Evolutionary conservation across 2,329 filamentous ascomycete species (phyloP).

Genomic region (Trichocomaceae sp.): DNA sequence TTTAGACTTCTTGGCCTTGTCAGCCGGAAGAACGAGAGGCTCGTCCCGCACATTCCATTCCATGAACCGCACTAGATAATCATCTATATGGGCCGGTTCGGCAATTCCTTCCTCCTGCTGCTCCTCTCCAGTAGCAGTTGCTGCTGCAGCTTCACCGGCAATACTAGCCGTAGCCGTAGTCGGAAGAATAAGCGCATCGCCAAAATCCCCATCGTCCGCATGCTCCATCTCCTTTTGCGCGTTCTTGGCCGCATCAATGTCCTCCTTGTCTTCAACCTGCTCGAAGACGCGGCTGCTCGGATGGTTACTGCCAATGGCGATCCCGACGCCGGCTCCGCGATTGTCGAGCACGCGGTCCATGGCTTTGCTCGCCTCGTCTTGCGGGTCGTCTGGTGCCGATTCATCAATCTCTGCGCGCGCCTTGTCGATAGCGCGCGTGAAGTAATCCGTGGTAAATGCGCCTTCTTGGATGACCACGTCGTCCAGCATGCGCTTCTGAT

Average conservation of each 20-base stretch:
- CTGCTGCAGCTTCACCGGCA: neutral
- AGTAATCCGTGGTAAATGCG: constrained; percentile 94
- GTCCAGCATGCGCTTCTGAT: constrained; percentile 95
- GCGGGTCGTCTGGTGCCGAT: constrained; percentile 49
- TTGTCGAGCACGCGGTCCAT: constrained; percentile 79
- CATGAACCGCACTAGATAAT: constrained; percentile 69
- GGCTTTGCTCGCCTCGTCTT: constrained; percentile 69
- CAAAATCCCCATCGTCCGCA: constrained; percentile 79
- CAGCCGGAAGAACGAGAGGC: constrained; percentile 42
- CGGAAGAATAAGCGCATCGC: constrained; percentile 46
- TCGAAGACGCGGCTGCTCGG: constrained; percentile 58
- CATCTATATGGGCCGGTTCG: constrained; percentile 57
- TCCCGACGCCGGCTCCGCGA: constrained; percentile 49
- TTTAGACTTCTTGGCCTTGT: constrained; percentile 44
- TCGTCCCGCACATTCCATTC: constrained; percentile 49
- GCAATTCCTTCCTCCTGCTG: constrained; percentile 23
- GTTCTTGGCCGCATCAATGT: constrained; percentile 77
- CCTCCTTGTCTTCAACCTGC: constrained; percentile 79
- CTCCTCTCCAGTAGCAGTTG: constrained; percentile 31
- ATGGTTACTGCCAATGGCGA: neutral
- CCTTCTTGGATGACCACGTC: constrained; percentile 98
- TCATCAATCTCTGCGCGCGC: constrained; percentile 63
- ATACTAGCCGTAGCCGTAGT: neutral
- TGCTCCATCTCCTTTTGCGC: constrained; percentile 83
- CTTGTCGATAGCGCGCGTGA: constrained; percentile 63